Evolutionary conservation across 2,329 filamentous ascomycete genomes (phyloP), one percentile per base, ranked within the genome.

Genomic region (Niveomyces coronatus): DNA sequence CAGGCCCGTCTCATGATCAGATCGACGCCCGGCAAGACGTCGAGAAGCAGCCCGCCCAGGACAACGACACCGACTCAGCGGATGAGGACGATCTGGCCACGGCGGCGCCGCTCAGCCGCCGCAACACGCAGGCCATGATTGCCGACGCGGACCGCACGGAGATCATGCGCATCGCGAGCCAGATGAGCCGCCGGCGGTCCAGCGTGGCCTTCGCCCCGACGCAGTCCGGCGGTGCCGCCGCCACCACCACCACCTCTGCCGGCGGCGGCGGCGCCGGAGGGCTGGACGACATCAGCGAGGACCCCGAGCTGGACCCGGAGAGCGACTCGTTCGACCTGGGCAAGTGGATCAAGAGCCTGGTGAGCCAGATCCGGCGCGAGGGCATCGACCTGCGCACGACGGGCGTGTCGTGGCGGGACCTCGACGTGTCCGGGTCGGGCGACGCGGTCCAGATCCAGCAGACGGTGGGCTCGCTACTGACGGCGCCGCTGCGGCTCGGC

Each of bases 381-480:
- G 71, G 73, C 0, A 60, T 79, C 31, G 66, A 64, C 41, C 57
- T 62, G 44, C 69, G 62, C 46, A 61, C 63, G 6, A 70, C 78
- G 0, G 78, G 79, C 4, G 64, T 85, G 6, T 69, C 71, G 1
- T 84, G 76, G 59, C 74, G 74, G 43, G 67, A 82, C 36, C 65
- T 85, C 23, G 72, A 71, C 40, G 76, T 86, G 0, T 78, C 67
- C 5, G 82, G 82, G 1, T 77, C 76, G 0, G 81, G 79, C 0
- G 68, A 71, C 3, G 77, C 78, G 1, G 53, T 86, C 17, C 78
- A 84, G 45, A 62, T 85, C 2, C 82, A 87, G 51, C 65, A 76
- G 39, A 85, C 74, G 3, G 76, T 86, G 3, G 67, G 63, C 3
- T 76, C 76, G 2, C 57, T 75, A 7, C 52, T 83, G 16, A 54